Conservation (phyloP, 176 grass and related monocot species). For the Zoysia pacifica region DNA sequence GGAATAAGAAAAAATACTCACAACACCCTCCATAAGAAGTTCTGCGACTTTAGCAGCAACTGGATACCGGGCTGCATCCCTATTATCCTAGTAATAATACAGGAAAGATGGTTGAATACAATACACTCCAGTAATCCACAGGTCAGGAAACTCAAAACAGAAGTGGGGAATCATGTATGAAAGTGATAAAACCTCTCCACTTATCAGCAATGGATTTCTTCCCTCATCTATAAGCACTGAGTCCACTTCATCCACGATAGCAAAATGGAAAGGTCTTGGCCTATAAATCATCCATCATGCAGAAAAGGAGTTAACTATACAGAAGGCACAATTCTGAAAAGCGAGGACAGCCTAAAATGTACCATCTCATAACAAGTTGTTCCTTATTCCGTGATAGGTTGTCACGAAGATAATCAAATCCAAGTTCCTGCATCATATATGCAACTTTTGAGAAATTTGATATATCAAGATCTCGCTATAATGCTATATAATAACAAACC, state of each 20-base stretch:
- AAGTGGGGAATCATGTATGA: conserved; percentile 15
- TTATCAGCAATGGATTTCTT: conserved; percentile 95
- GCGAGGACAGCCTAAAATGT: conserved; percentile 29
- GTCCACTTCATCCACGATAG: conserved; percentile 98
- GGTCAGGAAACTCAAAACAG: conserved; percentile 27
- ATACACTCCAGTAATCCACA: conserved; percentile 24
- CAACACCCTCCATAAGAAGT: conserved; percentile 73
- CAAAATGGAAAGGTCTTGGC: conserved; percentile 90
- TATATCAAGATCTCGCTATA: conserved; percentile 1
- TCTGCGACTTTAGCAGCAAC: conserved; percentile 89
- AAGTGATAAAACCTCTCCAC: conserved; percentile 74
- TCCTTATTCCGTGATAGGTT: conserved; percentile 76
- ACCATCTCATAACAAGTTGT: conserved; percentile 98
- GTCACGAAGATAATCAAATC: conserved; percentile 95
- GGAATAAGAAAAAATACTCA: conserved; percentile 64
- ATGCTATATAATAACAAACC: not conserved
- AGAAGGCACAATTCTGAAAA: not conserved
- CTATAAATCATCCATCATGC: conserved; percentile 40
- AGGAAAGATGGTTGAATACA: conserved; percentile 2
- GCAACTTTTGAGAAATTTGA: conserved; percentile 36
- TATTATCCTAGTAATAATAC: conserved; percentile 78
- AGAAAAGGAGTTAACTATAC: conserved; percentile 25
- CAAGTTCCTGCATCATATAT: conserved; percentile 75
- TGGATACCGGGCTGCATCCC: conserved; percentile 72
- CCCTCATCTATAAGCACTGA: conserved; percentile 96